These are phyloP conservation scores for Persicaria maculosa DNA, from an alignment of 148 eudicot species.

Conservation along the genomic window DNA sequence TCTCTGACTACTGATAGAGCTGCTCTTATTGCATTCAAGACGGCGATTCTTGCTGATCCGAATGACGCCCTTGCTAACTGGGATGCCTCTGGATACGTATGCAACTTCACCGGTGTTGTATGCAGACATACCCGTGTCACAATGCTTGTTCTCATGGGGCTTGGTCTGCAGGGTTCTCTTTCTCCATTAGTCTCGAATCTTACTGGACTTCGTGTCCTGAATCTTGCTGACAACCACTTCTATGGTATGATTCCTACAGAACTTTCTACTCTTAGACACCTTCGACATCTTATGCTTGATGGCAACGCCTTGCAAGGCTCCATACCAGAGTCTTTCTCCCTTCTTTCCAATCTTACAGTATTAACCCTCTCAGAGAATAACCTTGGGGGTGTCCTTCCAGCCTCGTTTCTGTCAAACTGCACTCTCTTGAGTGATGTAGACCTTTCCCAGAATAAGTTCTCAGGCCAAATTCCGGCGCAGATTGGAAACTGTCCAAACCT, in stretches of 20 bases:
- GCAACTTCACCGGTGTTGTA: not conserved
- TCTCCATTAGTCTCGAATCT: not conserved
- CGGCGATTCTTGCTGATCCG: not conserved
- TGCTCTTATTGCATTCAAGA: constrained; percentile 3
- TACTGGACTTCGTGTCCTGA: not conserved
- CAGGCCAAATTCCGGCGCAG: not conserved
- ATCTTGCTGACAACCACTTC: not conserved
- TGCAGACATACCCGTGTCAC: not conserved
- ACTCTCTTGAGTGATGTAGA: constrained; percentile 2
- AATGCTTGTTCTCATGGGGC: not conserved
- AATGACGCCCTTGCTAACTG: not conserved
- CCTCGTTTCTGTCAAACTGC: not conserved
- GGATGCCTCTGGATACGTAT: not conserved
- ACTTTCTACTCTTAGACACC: constrained; percentile 1
- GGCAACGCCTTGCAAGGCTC: not conserved
- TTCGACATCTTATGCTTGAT: not conserved
- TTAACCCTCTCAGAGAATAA: not conserved
- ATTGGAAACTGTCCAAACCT: constrained; percentile 1
- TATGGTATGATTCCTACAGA: not conserved
- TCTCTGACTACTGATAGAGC: not conserved
- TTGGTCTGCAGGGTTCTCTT: not conserved
- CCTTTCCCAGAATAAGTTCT: constrained; percentile 1
- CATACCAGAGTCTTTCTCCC: not conserved
- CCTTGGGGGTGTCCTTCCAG: not conserved
- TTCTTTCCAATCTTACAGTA: constrained; percentile 4